These are phyloP conservation scores for Mycena filopes DNA, from an alignment of 768 basidiomycete genomes.

Conservation along the genomic window DNA sequence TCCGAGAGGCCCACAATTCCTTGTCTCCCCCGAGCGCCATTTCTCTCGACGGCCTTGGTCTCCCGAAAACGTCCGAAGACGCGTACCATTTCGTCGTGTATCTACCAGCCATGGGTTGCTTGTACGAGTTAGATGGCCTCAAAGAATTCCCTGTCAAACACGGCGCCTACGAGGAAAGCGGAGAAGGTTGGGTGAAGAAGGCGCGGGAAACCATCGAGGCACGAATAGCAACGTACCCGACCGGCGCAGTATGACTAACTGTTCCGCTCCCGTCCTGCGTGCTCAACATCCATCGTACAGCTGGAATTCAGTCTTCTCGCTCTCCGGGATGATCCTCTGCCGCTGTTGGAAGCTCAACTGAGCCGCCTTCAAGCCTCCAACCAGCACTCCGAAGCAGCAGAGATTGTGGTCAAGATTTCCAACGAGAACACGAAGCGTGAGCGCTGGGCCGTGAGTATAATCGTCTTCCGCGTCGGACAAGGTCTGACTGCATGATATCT, in stretches of 20 bases:
- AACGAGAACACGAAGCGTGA: conserved; percentile 81
- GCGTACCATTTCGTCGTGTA: conserved; percentile 99
- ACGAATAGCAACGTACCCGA: conserved; percentile 91
- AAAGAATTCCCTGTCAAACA: conserved; percentile 84
- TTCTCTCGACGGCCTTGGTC: conserved; percentile 84
- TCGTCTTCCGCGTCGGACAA: conserved; percentile 8
- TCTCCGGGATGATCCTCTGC: conserved; percentile 84
- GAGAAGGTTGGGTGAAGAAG: conserved; percentile 85
- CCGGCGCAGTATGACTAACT: conserved; percentile 75
- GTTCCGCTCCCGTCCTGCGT: conserved; percentile 14
- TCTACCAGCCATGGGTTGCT: conserved; percentile 80
- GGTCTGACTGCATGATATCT: conserved; percentile 27
- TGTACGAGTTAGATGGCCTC: conserved; percentile 96
- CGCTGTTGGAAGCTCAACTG: conserved; percentile 70
- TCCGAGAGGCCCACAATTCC: conserved; percentile 89
- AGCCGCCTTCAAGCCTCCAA: conserved; percentile 56
- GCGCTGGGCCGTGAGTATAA: conserved; percentile 78
- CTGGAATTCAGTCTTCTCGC: conserved; percentile 94
- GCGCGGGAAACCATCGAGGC: conserved; percentile 88
- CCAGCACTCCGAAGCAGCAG: conserved; percentile 56
- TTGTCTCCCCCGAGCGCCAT: conserved; percentile 92
- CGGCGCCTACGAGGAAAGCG: conserved; percentile 71
- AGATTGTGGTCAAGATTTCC: conserved; percentile 64
- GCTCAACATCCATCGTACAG: conserved; percentile 50
- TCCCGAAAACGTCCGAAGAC: conserved; percentile 75